Evolutionary conservation across 441 rosid genomes (phyloP), one percentile per base, ranked within the genome.

Genomic region (Jatropha podagrica): DNA sequence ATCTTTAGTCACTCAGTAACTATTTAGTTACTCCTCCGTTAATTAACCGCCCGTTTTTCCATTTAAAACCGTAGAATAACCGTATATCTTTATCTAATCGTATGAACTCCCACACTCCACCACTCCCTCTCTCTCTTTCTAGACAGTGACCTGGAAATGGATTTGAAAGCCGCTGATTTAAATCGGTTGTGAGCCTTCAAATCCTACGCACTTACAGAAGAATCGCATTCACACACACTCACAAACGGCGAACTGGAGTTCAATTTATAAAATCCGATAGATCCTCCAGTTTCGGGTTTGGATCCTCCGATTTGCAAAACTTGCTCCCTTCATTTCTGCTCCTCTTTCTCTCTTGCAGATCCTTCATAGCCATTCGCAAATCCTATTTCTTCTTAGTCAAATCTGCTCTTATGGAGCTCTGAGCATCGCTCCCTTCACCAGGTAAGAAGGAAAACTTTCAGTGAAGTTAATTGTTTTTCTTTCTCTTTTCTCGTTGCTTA

Each of bases 371-470:
- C 80, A 60, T 27, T 55, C 58, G 52, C 79, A 74, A 74, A 60
- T 82, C 77, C 68, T 63, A 23, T 37, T 42, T 41, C 11, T 42
- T 14, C 14, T 42, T 13, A 10, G 23, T n/a, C 58, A 5, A 13
- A 37, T 64, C 32, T 60, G n/a, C 26, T 20, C 26, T 72, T 46
- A 88, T 89, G 90, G 79, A 78, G 73, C 58, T 81, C 58, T 91
- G 87, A 90, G 80, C 78, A 0, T 48, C 46, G 61, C 76, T 5
- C 78, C 76, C 79, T 54, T 83, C 48, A 8, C 79, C 68, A 85
- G 86, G 87, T 82, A 52, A 74, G 79, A 58, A 15, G 42, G 48
- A 32, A 42, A 27, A 61, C 40, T 61, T 61, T 32, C 42, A 41
- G 49, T 15, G 2, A 12, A 11, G 42, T 49, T 52, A 18, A 0